Evolutionary conservation across 495 filamentous ascomycete genomes (phyloP), one percentile per base, ranked within the genome.

Genomic region (Annulohypoxylon moriforme): DNA sequence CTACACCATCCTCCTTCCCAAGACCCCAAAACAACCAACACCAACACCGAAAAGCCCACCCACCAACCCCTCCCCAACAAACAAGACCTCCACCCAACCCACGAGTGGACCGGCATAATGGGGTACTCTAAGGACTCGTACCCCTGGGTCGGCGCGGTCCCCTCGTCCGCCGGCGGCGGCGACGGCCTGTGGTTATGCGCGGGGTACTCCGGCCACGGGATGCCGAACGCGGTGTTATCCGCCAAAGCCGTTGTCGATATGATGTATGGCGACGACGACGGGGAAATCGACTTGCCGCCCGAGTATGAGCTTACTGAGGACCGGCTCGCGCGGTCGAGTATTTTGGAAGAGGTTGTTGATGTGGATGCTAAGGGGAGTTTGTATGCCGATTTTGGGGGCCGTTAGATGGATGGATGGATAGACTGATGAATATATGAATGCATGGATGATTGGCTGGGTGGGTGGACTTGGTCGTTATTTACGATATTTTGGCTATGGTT

Each of bases 81-180:
- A 29, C 57, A 79, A 29, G 84, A 86, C 69, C 77, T 92, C 33
- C 55, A 79, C 9, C 86, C 91, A 0, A 84, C 83, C 36, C 82
- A 83, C 66, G 85, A 92, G 75, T 97, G 93, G 93, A 91, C 90
- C 0, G 93, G 93, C 0, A 91, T 92, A 61, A 96, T 94, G 93
- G 93, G 90, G 0, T 95, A 90, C 76, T 89, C 84, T 29, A 79
- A 89, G 0, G 93, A 96, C 74, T 81, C 85, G 0, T 78, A 86
- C 20, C 91, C 93, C 0, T 94, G 85, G 89, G 91, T 92, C 16
- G 89, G 88, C 0, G 78, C 77, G 22, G 88, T 90, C 25, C 87
- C 83, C 0, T 77, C 81, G 14, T 77, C 79, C 3, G 66, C 83
- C 13, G 78, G 77, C 22, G 72, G 82, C 67, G 71, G 72, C 47